Conservation (phyloP, 139 green algal genomes). For the Gonium pectorale region DNA sequence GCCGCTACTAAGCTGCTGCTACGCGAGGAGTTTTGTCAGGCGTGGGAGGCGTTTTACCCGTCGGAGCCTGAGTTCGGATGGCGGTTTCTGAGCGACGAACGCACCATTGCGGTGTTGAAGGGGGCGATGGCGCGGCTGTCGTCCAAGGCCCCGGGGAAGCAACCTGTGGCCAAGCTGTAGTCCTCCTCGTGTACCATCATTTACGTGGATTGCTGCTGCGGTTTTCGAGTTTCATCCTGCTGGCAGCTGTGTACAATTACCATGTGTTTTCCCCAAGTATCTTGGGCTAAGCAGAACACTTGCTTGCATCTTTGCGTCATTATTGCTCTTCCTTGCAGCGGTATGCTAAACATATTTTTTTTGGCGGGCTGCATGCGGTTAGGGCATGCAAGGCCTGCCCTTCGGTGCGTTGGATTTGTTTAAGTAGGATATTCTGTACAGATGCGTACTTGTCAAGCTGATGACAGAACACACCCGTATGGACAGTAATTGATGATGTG, state of each 20-base stretch:
- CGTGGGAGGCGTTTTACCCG: constrained; percentile 71
- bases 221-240: neutral
- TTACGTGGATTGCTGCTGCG: too few relatives aligned
- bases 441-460: too few relatives aligned
- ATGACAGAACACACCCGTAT: too few relatives aligned
- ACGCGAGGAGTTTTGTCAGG: constrained; percentile 63
- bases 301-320: too few relatives aligned
- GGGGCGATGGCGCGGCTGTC: constrained; percentile 74
- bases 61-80: constrained; percentile 77
- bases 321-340: too few relatives aligned
- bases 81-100: constrained; percentile 62
- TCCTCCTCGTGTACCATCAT: too few relatives aligned
- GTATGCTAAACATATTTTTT: neutral
- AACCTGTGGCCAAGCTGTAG: neutral
- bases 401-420: neutral
- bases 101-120: constrained; percentile 70
- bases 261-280: too few relatives aligned
- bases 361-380: neutral
- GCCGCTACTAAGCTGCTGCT: constrained; percentile 73
- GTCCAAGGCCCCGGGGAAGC: neutral
- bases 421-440: too few relatives aligned
- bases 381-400: neutral
- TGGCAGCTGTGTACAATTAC: neutral
- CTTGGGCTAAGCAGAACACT: too few relatives aligned
- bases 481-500: too few relatives aligned